A percentile compares a stretch with the other conserved stretches of the same genome.
These are phyloP conservation scores for Globisporangium spiculum DNA, from an alignment of 352 stramenopile species.

Conservation along the genomic window DNA sequence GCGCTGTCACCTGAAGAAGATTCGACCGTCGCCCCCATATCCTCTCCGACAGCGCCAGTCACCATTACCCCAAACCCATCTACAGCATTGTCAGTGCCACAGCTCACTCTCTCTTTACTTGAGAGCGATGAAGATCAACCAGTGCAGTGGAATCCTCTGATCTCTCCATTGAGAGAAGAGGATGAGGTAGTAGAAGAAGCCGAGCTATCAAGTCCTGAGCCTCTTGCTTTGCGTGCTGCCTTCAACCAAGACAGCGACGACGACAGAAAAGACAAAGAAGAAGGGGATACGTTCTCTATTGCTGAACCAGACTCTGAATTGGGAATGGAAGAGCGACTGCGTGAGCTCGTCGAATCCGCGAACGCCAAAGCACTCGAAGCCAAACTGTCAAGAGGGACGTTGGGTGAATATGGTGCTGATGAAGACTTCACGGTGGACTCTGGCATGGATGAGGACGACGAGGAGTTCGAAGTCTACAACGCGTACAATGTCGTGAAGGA, in stretches of 20 bases:
- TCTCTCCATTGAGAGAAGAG: conserved; percentile 50
- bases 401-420: background rate
- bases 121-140: background rate
- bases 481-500: background rate
- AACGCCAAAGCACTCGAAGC: background rate
- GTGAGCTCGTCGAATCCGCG: conserved; percentile 11
- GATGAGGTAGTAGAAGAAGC: background rate
- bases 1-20: background rate
- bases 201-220: background rate
- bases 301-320: conserved; percentile 1
- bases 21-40: background rate
- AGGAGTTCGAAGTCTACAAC: conserved; percentile 21
- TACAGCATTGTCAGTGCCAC: background rate
- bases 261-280: background rate
- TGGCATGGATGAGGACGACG: conserved; percentile 17
- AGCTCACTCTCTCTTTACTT: background rate
- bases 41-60: background rate
- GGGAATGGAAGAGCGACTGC: conserved; percentile 15
- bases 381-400: background rate
- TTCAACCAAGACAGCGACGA: conserved; percentile 3
- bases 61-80: background rate
- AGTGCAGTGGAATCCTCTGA: conserved; percentile 34
- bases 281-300: background rate
- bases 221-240: background rate
- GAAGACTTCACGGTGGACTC: background rate